A percentile compares a stretch with the other conserved stretches of the same genome.
Evolutionary conservation across 1,284 basidiomycete species (phyloP).

Genomic region (Baeospora myosura): DNA sequence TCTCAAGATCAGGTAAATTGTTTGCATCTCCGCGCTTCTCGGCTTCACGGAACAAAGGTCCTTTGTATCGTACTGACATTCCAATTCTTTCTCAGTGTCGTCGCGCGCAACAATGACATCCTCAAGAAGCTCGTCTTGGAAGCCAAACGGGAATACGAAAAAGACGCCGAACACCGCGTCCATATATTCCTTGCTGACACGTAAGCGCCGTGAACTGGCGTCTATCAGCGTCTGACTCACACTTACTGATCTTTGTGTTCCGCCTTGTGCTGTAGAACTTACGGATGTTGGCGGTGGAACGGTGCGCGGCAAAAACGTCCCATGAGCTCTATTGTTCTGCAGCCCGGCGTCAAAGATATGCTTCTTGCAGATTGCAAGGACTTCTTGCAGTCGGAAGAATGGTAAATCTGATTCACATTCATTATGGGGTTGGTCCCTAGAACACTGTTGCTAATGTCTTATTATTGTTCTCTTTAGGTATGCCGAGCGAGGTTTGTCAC

Average conservation of each 20-base stretch:
- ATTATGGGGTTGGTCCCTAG: background rate
- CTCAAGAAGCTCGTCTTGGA: conserved; percentile 77
- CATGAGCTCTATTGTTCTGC: conserved; percentile 80
- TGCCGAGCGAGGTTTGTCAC: conserved; percentile 66
- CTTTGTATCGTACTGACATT: no score
- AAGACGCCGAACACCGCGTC: conserved; percentile 79
- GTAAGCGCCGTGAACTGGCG: conserved; percentile 35
- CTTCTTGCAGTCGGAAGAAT: conserved; percentile 76
- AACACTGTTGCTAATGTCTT: conserved; percentile 1
- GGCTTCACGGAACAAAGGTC: conserved; percentile 14
- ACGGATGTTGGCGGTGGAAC: conserved; percentile 77
- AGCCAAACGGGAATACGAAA: conserved; percentile 80
- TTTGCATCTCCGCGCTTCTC: conserved; percentile 9
- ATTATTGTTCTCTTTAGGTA: conserved; percentile 54
- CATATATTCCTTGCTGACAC: conserved; percentile 83
- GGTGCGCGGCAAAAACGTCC: conserved; percentile 79
- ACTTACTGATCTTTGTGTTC: conserved; percentile 10
- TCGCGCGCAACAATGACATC: conserved; percentile 78
- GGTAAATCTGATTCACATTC: conserved; percentile 47
- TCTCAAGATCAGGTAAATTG: conserved; percentile 67
- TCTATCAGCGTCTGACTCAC: conserved; percentile 9
- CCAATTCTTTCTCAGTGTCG: conserved; percentile 52
- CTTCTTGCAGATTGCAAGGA: conserved; percentile 77
- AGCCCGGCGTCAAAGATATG: conserved; percentile 83
- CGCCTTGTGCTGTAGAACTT: conserved; percentile 37